These are phyloP conservation scores for Lactarius sanguifluus DNA, from an alignment of 768 basidiomycete genomes.

Conservation along the genomic window DNA sequence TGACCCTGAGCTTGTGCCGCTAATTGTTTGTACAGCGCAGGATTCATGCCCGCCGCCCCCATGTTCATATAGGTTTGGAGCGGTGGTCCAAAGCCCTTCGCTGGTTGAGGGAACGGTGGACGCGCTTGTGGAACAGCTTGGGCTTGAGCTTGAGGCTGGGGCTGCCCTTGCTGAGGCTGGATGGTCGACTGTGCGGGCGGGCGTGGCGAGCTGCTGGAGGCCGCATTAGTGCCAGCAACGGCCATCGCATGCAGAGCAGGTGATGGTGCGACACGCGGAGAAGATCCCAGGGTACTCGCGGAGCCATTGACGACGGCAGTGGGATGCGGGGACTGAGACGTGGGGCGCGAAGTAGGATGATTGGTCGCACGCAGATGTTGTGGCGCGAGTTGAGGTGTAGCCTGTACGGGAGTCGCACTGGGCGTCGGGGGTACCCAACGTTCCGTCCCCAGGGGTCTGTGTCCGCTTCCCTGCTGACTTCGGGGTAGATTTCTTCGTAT, in stretches of 20 bases:
- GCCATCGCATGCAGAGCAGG: conserved; percentile 37
- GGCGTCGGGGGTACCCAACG: conserved; percentile 33
- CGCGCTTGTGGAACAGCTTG: conserved; percentile 16
- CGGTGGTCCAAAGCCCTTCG: conserved; percentile 8
- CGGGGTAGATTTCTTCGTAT: conserved; percentile 26
- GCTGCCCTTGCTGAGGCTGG: conserved; percentile 38
- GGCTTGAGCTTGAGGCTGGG: conserved; percentile 34
- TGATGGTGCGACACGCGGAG: conserved; percentile 19
- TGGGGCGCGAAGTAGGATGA: conserved; percentile 39
- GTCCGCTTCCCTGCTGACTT: conserved; percentile 23
- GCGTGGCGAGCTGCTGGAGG: conserved; percentile 30
- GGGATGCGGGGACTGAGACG: conserved; percentile 36
- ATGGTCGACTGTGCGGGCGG: conserved; percentile 38
- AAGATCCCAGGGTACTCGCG: conserved; percentile 28
- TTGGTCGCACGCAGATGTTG: conserved; percentile 33
- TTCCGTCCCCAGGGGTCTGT: conserved; percentile 21
- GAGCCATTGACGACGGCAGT: conserved; percentile 23
- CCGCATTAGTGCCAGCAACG: conserved; percentile 37
- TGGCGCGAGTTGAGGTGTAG: conserved; percentile 29
- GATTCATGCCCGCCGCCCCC: background rate
- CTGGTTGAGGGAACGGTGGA: conserved; percentile 6
- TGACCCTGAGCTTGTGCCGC: conserved; percentile 21
- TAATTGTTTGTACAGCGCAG: conserved; percentile 7
- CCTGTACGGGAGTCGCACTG: conserved; percentile 32
- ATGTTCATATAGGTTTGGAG: conserved; percentile 5